phyloP scores from a whole-genome alignment of 139 green algal species.

The Penium margaritaceum region DNA sequence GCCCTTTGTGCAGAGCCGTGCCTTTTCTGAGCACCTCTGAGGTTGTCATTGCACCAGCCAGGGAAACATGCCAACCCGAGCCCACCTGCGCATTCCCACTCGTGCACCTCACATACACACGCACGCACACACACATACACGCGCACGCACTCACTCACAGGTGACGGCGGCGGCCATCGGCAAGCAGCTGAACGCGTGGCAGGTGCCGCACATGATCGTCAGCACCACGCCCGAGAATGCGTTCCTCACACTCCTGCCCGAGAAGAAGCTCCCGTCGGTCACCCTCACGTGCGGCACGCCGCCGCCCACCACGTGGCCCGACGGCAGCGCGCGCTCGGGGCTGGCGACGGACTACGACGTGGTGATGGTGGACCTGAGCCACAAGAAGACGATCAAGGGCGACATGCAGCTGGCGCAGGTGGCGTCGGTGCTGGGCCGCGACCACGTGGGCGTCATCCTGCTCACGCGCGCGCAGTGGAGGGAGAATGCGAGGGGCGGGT shows the following conservation, averaged over 20 bases:
- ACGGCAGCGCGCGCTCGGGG: neutral
- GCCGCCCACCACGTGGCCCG: neutral
- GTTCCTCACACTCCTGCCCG: neutral
- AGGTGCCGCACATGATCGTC: neutral
- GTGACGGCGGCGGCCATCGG: neutral
- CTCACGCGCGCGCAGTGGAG: neutral
- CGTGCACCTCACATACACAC: too few relatives aligned
- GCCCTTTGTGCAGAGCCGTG: too few relatives aligned
- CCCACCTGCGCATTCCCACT: too few relatives aligned
- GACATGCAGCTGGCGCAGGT: neutral
- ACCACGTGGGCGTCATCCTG: neutral
- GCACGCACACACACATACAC: too few relatives aligned
- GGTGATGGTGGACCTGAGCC: neutral
- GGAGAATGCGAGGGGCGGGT: neutral
- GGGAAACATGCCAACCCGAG: too few relatives aligned
- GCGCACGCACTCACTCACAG: too few relatives aligned
- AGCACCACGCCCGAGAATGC: neutral
- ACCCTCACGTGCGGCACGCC: neutral
- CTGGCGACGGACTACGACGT: slow-evolving; percentile 1
- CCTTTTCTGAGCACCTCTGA: too few relatives aligned
- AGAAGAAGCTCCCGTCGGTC: neutral
- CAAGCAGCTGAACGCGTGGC: slow-evolving; percentile 1
- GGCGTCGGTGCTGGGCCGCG: neutral
- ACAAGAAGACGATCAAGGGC: neutral
- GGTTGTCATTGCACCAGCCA: too few relatives aligned